These are phyloP conservation scores for Polyporus arcularius DNA, from an alignment of 768 basidiomycete species.

Conservation along the genomic window DNA sequence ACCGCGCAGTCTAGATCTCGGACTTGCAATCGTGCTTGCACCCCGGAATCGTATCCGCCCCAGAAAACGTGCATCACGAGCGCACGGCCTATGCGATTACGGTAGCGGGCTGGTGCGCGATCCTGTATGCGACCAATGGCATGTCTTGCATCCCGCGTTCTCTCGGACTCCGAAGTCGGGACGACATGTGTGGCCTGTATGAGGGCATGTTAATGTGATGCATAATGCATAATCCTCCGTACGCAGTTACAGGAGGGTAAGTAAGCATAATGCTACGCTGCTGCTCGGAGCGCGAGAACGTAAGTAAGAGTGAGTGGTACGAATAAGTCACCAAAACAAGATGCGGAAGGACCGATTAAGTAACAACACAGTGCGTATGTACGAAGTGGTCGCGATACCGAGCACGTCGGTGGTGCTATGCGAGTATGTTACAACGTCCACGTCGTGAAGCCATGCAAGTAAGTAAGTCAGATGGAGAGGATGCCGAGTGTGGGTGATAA, in stretches of 20 bases:
- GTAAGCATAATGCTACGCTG: no score
- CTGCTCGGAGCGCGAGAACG: no score
- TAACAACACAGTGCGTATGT: constrained; percentile 3
- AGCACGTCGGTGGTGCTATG: constrained; percentile 2
- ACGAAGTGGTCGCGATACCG: constrained; percentile 15
- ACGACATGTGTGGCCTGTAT: no score
- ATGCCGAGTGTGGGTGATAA: constrained; percentile 12
- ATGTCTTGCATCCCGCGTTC: no score
- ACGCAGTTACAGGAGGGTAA: no score
- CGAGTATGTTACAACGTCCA: constrained; percentile 19
- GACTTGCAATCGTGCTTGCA: neutral
- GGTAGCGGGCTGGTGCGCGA: neutral
- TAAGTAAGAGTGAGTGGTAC: no score
- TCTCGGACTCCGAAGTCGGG: no score
- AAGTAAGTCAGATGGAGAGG: neutral
- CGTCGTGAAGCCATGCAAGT: neutral
- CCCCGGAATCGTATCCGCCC: constrained; percentile 18
- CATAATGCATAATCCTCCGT: neutral
- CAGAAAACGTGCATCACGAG: constrained; percentile 17
- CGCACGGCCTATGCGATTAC: neutral
- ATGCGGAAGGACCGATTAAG: neutral
- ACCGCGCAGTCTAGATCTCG: neutral
- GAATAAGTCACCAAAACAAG: no score
- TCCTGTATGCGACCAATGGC: neutral
- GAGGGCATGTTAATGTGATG: neutral